A percentile compares a stretch with the other conserved stretches of the same genome.
These are phyloP conservation scores for Senecio squalidus DNA, from an alignment of 140 eudicot genomes.

Conservation along the genomic window DNA sequence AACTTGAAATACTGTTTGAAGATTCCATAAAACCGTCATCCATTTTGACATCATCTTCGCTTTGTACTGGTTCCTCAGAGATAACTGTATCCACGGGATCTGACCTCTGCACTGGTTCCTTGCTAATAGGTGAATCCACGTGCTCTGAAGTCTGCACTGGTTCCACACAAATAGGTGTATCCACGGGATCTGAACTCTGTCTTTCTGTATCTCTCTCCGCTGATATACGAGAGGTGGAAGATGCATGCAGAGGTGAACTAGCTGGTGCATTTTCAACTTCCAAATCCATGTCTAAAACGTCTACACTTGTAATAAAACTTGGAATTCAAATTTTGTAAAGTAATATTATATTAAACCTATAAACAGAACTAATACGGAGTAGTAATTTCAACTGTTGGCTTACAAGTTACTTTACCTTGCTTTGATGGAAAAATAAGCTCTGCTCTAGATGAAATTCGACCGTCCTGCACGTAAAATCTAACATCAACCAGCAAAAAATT, in stretches of 20 bases:
- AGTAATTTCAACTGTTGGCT: neutral
- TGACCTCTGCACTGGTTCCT: neutral
- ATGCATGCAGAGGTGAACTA: conserved; percentile 16
- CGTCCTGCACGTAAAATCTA: conserved; percentile 15
- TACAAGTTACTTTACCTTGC: conserved; percentile 16
- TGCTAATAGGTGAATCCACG: neutral
- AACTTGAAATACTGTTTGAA: conserved; percentile 14
- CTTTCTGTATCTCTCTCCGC: conserved; percentile 9
- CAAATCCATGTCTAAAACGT: neutral
- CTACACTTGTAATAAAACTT: neutral
- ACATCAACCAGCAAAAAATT: neutral
- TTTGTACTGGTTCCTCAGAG: neutral
- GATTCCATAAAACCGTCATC: conserved; percentile 13
- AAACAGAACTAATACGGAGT: neutral
- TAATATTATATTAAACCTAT: neutral
- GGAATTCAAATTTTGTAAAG: neutral
- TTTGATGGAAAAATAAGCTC: conserved; percentile 20
- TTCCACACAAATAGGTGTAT: neutral
- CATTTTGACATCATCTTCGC: conserved; percentile 11
- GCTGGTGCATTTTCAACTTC: neutral
- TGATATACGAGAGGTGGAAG: conserved; percentile 18
- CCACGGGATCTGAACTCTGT: neutral
- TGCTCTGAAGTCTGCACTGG: neutral
- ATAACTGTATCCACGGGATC: neutral
- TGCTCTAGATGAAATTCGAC: conserved; percentile 12